phyloP scores from a whole-genome alignment of 305 asterid species.

The Fraxinus baroniana region DNA sequence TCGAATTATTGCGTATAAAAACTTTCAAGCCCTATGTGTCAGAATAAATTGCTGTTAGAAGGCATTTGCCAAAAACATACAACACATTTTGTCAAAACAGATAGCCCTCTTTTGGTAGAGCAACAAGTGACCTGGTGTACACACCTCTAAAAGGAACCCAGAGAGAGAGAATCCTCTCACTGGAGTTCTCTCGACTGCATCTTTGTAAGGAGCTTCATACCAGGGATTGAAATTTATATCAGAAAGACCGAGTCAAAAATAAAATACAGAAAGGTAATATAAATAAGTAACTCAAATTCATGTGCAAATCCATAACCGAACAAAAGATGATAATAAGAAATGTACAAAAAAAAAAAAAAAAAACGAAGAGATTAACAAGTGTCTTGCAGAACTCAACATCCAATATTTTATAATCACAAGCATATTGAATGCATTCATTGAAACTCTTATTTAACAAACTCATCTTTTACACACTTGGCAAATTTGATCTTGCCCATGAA shows the following conservation, averaged over 20 bases:
- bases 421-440: not conserved
- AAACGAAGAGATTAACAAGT: not conserved
- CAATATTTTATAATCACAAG: not conserved
- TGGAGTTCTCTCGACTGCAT: conserved; percentile 88
- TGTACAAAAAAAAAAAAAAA: not conserved
- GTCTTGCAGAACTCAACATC: not conserved
- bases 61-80: conserved; percentile 1
- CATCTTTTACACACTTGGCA: no score
- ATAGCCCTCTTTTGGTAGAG: not conserved
- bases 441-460: not conserved
- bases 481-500: no score
- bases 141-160: conserved; percentile 89
- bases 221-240: conserved; percentile 69
- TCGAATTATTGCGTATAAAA: not conserved
- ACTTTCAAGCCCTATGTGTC: not conserved
- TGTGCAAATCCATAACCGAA: not conserved
- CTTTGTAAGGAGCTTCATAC: conserved; percentile 81
- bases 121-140: conserved; percentile 23
- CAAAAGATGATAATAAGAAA: not conserved
- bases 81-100: conserved; percentile 8
- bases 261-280: conserved; percentile 21
- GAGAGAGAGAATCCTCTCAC: conserved; percentile 69
- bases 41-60: not conserved
- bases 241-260: conserved; percentile 28
- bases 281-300: conserved; percentile 12